Percentiles rank a stretch among this genome's conserved stretches.
These are phyloP conservation scores for Pichia manshurica DNA, from an alignment of 805 yeast species.

Conservation along the genomic window DNA sequence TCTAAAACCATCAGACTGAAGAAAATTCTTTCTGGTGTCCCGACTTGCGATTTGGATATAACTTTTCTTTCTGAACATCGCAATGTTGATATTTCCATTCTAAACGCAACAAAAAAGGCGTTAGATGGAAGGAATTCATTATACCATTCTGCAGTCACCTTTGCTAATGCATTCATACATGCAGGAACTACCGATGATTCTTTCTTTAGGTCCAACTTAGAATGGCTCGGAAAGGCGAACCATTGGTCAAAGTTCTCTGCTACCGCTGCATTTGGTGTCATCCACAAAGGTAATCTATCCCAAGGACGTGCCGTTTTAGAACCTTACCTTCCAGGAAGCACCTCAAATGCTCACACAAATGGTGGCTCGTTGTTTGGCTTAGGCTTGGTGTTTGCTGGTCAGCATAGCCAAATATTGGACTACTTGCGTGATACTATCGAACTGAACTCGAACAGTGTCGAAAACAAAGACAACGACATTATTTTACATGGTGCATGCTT, in stretches of 20 bases:
- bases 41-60: conserved; percentile 87
- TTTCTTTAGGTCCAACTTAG: conserved; percentile 82
- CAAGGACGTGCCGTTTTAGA: conserved; percentile 83
- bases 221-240: conserved; percentile 96
- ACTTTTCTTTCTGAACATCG: conserved; percentile 84
- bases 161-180: conserved; percentile 90
- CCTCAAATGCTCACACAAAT: conserved; percentile 80
- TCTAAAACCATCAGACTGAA: conserved; percentile 35
- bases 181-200: conserved; percentile 95
- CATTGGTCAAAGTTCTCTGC: conserved; percentile 98
- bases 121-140: conserved; percentile 90
- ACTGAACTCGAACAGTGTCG: conserved; percentile 42
- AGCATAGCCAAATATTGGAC: conserved; percentile 80
- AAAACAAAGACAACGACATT: conserved; percentile 62
- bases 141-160: conserved; percentile 93
- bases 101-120: conserved; percentile 72
- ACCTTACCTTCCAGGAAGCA: conserved; percentile 82
- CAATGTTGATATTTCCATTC: conserved; percentile 76
- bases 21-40: conserved; percentile 80
- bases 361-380: conserved; percentile 94
- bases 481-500: conserved; percentile 92
- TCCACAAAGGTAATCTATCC: conserved; percentile 88
- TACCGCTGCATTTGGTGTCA: conserved; percentile 96
- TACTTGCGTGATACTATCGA: conserved; percentile 69
- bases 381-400: conserved; percentile 94